phyloP scores from a whole-genome alignment of 495 filamentous ascomycete species.

The Aspergillus indologenus region DNA sequence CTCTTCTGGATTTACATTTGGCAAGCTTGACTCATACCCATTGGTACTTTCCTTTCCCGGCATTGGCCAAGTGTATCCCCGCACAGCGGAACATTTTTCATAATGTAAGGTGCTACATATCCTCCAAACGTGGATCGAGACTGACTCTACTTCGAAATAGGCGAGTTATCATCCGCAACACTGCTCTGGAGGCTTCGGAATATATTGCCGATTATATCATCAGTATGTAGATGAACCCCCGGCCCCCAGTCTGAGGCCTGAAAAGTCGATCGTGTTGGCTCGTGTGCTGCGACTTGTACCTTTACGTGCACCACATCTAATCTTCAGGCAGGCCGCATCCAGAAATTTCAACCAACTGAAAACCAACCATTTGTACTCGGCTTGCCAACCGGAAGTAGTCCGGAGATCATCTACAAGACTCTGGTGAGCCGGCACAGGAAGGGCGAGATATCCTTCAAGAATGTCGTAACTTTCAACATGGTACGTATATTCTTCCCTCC shows the following conservation, averaged over 20 bases:
- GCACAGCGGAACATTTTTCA: constrained; percentile 6
- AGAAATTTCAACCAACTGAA: constrained; percentile 65
- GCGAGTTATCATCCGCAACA: constrained; percentile 81
- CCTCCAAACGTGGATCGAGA: not conserved
- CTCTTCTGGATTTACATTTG: not conserved
- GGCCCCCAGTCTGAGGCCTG: not conserved
- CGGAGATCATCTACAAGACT: constrained; percentile 72
- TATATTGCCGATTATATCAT: constrained; percentile 86
- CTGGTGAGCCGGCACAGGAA: constrained; percentile 72
- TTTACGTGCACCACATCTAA: not conserved
- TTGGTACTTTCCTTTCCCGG: not conserved
- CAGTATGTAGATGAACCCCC: constrained; percentile 49
- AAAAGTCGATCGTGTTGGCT: not conserved
- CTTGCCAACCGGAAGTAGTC: constrained; percentile 78
- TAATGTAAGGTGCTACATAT: constrained; percentile 25
- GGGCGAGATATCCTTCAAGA: constrained; percentile 76
- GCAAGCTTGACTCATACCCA: not conserved
- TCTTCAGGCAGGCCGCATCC: constrained; percentile 57
- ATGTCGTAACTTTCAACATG: constrained; percentile 93
- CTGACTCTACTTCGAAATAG: constrained; percentile 43
- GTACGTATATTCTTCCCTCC: constrained; percentile 38
- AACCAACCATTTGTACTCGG: constrained; percentile 76
- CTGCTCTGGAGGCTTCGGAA: constrained; percentile 59
- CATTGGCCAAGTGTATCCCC: not conserved
- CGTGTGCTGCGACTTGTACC: not conserved